Conservation (phyloP, 2,329 filamentous ascomycete species). For the Bipolaris sorokiniana region DNA sequence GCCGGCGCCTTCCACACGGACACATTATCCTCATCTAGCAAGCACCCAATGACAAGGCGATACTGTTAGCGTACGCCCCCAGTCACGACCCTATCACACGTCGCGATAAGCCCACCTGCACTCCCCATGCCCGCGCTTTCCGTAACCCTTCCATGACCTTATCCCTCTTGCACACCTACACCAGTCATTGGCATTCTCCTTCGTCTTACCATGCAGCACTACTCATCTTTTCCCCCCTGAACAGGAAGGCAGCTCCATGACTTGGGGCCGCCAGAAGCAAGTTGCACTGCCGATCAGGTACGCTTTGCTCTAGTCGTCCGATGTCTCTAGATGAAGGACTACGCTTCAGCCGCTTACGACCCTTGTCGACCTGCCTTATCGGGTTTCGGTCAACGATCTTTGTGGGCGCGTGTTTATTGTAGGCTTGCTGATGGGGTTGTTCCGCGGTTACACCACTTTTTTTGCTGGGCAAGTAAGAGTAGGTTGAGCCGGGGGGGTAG, state of each 20-base stretch:
- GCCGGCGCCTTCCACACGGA: constrained; percentile 16
- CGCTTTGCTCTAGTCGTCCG: constrained; percentile 11
- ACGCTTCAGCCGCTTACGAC: constrained; percentile 17
- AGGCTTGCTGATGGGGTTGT: background rate
- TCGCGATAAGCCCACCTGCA: constrained; percentile 39
- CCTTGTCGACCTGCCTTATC: constrained; percentile 34
- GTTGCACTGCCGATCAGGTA: constrained; percentile 30
- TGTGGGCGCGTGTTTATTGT: constrained; percentile 14
- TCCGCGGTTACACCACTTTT: too few species aligned
- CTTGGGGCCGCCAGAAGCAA: constrained; percentile 8
- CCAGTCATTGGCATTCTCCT: constrained; percentile 19
- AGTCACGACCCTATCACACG: constrained; percentile 33
- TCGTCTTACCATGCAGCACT: constrained; percentile 20
- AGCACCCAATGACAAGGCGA: constrained; percentile 31
- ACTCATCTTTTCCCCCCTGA: background rate
- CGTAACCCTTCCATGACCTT: constrained; percentile 26
- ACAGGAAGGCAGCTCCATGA: constrained; percentile 35
- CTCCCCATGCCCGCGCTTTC: constrained; percentile 13
- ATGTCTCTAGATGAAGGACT: constrained; percentile 26
- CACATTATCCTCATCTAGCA: constrained; percentile 23
- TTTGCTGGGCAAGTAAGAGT: constrained; percentile 15
- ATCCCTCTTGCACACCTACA: background rate
- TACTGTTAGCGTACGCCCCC: constrained; percentile 23
- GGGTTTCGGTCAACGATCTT: constrained; percentile 26
- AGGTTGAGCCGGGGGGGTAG: constrained; percentile 4